Conservation (phyloP, 139 green algal genomes). For the Raphidocelis subcapitata region DNA sequence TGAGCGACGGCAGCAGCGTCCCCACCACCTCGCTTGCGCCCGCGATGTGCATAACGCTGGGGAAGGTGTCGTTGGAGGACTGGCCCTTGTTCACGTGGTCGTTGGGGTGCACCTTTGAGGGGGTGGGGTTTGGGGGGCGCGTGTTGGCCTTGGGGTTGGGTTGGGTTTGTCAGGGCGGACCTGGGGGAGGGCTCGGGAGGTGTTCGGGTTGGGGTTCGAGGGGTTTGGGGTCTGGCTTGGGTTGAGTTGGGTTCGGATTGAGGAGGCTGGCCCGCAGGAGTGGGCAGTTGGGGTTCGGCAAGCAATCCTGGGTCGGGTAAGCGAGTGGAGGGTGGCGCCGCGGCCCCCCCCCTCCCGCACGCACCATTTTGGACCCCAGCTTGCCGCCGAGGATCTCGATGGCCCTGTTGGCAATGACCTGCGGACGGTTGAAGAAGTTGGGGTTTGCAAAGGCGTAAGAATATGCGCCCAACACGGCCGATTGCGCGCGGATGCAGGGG, state of each 20-base stretch:
- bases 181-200: slow-evolving; percentile 48
- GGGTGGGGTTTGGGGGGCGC: not conserved
- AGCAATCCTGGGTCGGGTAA: too few relatives aligned
- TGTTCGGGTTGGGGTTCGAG: slow-evolving; percentile 92
- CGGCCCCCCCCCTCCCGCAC: too few relatives aligned
- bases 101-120: slow-evolving; percentile 87
- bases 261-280: too few relatives aligned
- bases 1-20: slow-evolving; percentile 74
- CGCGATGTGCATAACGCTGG: slow-evolving; percentile 95
- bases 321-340: too few relatives aligned
- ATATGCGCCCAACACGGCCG: too few relatives aligned
- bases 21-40: slow-evolving; percentile 67
- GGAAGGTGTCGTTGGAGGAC: slow-evolving; percentile 96
- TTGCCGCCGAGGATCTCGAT: slow-evolving; percentile 82
- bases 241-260: too few relatives aligned
- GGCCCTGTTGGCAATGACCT: slow-evolving; percentile 47
- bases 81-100: slow-evolving; percentile 97
- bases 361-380: slow-evolving; percentile 81
- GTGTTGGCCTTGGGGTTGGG: not conserved
- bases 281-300: too few relatives aligned
- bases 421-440: not conserved
- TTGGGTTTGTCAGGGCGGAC: not conserved
- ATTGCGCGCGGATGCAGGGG: too few relatives aligned
- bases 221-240: too few relatives aligned
- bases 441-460: too few relatives aligned